Evolutionary conservation across 129 eudicot genomes (phyloP).

Genomic region (Chrysanthemum seticuspe): DNA sequence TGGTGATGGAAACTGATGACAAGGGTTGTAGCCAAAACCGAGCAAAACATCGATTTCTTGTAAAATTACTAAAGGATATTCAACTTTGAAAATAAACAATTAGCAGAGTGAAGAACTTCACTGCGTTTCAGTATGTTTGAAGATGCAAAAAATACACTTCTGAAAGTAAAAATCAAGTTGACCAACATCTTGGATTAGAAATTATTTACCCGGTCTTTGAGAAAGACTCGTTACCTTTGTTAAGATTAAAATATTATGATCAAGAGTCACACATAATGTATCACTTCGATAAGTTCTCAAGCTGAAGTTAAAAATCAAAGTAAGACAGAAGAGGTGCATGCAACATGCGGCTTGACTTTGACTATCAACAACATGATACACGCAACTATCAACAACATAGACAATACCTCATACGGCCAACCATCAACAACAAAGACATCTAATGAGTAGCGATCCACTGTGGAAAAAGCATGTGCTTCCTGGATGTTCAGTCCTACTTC

Average conservation of each 20-base stretch:
- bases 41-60: too few relatives aligned
- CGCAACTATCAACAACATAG: background rate
- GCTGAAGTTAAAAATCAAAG: background rate
- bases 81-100: too few relatives aligned
- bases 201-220: too few relatives aligned
- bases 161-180: too few relatives aligned
- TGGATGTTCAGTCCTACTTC: slow-evolving; percentile 95
- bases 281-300: background rate
- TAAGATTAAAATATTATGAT: too few relatives aligned
- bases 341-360: background rate
- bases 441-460: slow-evolving; percentile 93
- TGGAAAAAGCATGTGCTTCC: slow-evolving; percentile 99
- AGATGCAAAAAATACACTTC: background rate
- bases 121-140: background rate
- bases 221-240: too few relatives aligned
- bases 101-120: background rate
- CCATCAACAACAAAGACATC: slow-evolving; percentile 99
- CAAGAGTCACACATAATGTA: background rate
- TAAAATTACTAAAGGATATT: background rate
- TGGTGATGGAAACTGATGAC: slow-evolving; percentile 2
- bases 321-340: slow-evolving; percentile 7
- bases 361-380: background rate
- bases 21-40: background rate
- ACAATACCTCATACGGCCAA: slow-evolving; percentile 87
- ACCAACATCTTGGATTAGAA: too few relatives aligned